Evolutionary conservation across 176 grass and related monocot species (phyloP), one percentile per base, ranked within the genome.

Genomic region (Pontederia crassipes): DNA sequence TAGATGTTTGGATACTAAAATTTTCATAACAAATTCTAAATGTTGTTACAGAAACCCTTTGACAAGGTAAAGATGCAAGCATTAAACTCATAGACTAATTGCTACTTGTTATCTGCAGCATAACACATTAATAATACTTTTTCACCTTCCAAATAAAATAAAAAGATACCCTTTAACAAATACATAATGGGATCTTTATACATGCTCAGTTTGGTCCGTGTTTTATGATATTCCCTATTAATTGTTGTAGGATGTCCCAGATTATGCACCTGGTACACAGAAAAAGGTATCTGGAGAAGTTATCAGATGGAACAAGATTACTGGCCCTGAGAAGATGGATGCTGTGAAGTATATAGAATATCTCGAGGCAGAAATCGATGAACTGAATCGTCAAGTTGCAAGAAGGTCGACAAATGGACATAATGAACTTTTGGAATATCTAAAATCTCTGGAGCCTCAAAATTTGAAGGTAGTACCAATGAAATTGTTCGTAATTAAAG

Each of bases 261-360:
- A 87, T 79, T 87, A 90, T 6, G 78, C 91, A 18, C 86, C 83
- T 77, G 86, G 91, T 15, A 90, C 86, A 29, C 83, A 96, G 72
- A 90, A 96, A 77, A 96, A 96, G 47, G 83, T 96, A 1, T 75
- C 66, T 1, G 91, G 86, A 57, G 86, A 96, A 84, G 83, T 96
- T 72, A 96, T 96, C 50, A 85, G 78, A 27, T 96, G 91, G 91
- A 96, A 96, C 74, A 80, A 82, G 67, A 26, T 72, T 54, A 96
- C 81, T 45, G 91, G 86, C 61, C 75, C 83, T 72, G 83, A 96
- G 62, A 96, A 90, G 79, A 87, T 96, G 0, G 91, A 90, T 28
- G 91, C 86, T 7, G 20, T 90, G 9, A 87, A 96, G 69, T 96
- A 96, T 67, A 96, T 90, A 59, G 91, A 90, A 69, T 79, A 82